Conservation (phyloP, 1,139 yeast species). For the Taphrina deformans region DNA sequence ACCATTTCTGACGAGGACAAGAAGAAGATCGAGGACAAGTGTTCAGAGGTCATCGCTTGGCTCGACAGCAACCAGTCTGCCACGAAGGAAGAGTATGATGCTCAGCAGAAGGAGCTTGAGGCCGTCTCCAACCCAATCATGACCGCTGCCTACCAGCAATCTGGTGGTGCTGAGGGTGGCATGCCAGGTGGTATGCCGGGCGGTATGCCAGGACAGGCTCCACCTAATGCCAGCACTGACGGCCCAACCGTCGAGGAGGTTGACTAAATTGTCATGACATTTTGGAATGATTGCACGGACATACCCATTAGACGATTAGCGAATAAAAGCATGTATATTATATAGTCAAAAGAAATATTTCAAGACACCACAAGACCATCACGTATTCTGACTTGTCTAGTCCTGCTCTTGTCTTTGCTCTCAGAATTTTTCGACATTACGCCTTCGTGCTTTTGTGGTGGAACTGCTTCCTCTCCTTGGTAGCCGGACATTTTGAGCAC, state of each 20-base stretch:
- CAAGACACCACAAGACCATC: background rate
- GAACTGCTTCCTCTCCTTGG: too few species aligned
- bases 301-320: slow-evolving; percentile 7
- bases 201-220: slow-evolving; percentile 52
- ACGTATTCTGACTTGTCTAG: too few species aligned
- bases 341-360: background rate
- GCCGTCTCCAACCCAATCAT: slow-evolving; percentile 91
- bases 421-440: background rate
- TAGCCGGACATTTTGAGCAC: too few species aligned
- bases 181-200: slow-evolving; percentile 73
- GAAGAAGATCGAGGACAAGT: slow-evolving; percentile 75
- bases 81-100: slow-evolving; percentile 79
- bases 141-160: slow-evolving; percentile 75
- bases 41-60: slow-evolving; percentile 84
- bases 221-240: slow-evolving; percentile 45
- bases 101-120: slow-evolving; percentile 92
- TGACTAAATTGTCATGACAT: slow-evolving; percentile 54
- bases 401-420: background rate
- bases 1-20: slow-evolving; percentile 64
- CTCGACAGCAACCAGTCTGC: slow-evolving; percentile 86
- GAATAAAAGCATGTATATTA: slow-evolving; percentile 11
- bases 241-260: slow-evolving; percentile 96
- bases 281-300: background rate
- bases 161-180: slow-evolving; percentile 56
- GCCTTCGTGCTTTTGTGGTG: too few species aligned